phyloP scores from a whole-genome alignment of 2,329 filamentous ascomycete species.

The Penicillium verrucosum region DNA sequence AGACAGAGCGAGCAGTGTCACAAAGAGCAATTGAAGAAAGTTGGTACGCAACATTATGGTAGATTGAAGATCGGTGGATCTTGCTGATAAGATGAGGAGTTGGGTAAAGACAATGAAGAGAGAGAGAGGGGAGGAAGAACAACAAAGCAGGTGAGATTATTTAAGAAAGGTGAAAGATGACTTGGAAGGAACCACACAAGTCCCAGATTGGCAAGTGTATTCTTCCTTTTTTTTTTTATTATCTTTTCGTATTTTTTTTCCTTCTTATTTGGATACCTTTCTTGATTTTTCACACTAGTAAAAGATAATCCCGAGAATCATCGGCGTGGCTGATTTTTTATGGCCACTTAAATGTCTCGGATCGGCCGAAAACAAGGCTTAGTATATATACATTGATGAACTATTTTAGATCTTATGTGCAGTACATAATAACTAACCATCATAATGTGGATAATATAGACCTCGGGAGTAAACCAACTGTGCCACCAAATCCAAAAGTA shows the following conservation, averaged over 20 bases:
- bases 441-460: too few relatives aligned
- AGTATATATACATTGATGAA: background rate
- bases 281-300: conserved; percentile 5
- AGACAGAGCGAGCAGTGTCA: conserved; percentile 28
- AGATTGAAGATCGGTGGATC: background rate
- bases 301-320: background rate
- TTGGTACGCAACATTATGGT: conserved; percentile 22
- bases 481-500: background rate
- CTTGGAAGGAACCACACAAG: background rate
- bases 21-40: conserved; percentile 24
- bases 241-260: too few relatives aligned
- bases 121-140: background rate
- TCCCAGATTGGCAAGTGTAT: background rate
- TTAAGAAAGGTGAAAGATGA: background rate
- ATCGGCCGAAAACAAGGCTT: background rate
- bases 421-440: too few relatives aligned
- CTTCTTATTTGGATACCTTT: background rate
- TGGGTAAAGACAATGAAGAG: background rate
- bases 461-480: background rate
- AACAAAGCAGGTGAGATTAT: background rate
- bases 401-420: background rate
- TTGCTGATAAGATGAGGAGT: background rate
- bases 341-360: conserved; percentile 3
- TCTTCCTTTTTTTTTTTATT: background rate
- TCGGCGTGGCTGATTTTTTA: conserved; percentile 4